These are phyloP conservation scores for Sphaerulina musiva DNA, from an alignment of 2,329 filamentous ascomycete genomes.

Conservation along the genomic window DNA sequence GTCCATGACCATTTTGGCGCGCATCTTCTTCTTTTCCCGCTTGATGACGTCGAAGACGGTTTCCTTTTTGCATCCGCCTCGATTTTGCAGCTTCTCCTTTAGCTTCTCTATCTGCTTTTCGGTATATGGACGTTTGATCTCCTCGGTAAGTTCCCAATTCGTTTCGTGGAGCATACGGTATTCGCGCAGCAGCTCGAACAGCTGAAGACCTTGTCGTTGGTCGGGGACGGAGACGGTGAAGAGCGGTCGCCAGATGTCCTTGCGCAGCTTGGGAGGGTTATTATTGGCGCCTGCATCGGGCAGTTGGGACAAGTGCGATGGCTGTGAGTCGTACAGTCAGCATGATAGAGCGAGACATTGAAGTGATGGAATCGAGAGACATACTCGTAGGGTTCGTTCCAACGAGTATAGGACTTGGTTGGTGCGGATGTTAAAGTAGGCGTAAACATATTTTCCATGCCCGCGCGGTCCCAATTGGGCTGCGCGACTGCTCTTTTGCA, in stretches of 20 bases:
- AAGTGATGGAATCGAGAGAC: constrained; percentile 12
- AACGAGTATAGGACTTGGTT: constrained; percentile 61
- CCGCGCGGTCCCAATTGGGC: not conserved
- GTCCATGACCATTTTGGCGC: constrained; percentile 53
- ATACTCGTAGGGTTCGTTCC: constrained; percentile 50
- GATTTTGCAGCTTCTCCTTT: constrained; percentile 34
- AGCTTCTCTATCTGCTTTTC: constrained; percentile 37
- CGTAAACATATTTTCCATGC: constrained; percentile 53
- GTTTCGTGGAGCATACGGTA: constrained; percentile 54
- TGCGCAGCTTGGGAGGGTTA: constrained; percentile 51
- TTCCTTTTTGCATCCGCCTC: constrained; percentile 31
- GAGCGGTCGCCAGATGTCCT: constrained; percentile 58
- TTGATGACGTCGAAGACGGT: constrained; percentile 29
- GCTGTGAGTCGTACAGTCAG: not conserved
- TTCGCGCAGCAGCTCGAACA: constrained; percentile 55
- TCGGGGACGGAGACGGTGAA: constrained; percentile 52
- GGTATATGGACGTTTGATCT: constrained; percentile 35
- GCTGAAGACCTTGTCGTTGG: constrained; percentile 44
- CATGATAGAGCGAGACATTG: too few relatives aligned
- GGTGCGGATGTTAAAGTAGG: constrained; percentile 55
- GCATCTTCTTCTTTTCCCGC: constrained; percentile 41
- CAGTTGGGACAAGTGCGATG: constrained; percentile 48
- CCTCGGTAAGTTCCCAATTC: constrained; percentile 38
- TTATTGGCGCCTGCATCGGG: constrained; percentile 60
- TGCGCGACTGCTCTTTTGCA: constrained; percentile 3